A percentile compares a stretch with the other conserved stretches of the same genome.
These are phyloP conservation scores for Cladorrhinum sp. DNA, from an alignment of 2,329 filamentous ascomycete species.

Conservation along the genomic window DNA sequence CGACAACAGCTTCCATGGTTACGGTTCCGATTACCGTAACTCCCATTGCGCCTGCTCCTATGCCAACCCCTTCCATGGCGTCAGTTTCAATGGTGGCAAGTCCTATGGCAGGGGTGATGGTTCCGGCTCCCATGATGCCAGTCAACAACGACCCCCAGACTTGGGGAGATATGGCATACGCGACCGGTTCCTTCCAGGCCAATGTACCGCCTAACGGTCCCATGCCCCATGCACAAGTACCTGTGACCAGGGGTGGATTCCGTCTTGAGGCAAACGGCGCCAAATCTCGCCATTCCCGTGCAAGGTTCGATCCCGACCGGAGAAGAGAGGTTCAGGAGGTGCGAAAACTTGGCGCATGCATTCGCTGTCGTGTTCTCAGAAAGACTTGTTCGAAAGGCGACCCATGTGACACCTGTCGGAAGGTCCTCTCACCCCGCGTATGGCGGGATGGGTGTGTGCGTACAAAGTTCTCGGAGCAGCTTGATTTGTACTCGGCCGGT, in stretches of 20 bases:
- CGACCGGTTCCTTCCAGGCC: slow-evolving; percentile 35
- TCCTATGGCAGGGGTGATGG: neutral
- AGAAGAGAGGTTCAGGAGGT: slow-evolving; percentile 64
- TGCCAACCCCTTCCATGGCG: slow-evolving; percentile 16
- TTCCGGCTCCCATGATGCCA: slow-evolving; percentile 17
- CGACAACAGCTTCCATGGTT: neutral
- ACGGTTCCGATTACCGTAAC: neutral
- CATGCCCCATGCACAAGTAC: slow-evolving; percentile 24
- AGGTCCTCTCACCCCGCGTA: slow-evolving; percentile 61
- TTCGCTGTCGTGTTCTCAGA: slow-evolving; percentile 61
- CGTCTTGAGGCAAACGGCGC: slow-evolving; percentile 51
- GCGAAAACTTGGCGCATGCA: slow-evolving; percentile 62
- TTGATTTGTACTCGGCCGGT: slow-evolving; percentile 62
- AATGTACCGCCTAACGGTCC: slow-evolving; percentile 27
- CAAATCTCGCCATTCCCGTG: slow-evolving; percentile 51
- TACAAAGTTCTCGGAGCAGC: slow-evolving; percentile 58
- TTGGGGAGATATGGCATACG: slow-evolving; percentile 54
- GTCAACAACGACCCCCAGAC: slow-evolving; percentile 36
- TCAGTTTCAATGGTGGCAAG: slow-evolving; percentile 20
- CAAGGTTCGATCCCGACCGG: slow-evolving; percentile 55
- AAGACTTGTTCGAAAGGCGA: slow-evolving; percentile 65
- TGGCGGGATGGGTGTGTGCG: slow-evolving; percentile 64
- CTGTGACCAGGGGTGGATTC: slow-evolving; percentile 46
- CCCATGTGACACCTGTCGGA: slow-evolving; percentile 61
- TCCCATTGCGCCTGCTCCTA: neutral